phyloP scores from a whole-genome alignment of 1,284 basidiomycete genomes.

The Malassezia dermatis region DNA sequence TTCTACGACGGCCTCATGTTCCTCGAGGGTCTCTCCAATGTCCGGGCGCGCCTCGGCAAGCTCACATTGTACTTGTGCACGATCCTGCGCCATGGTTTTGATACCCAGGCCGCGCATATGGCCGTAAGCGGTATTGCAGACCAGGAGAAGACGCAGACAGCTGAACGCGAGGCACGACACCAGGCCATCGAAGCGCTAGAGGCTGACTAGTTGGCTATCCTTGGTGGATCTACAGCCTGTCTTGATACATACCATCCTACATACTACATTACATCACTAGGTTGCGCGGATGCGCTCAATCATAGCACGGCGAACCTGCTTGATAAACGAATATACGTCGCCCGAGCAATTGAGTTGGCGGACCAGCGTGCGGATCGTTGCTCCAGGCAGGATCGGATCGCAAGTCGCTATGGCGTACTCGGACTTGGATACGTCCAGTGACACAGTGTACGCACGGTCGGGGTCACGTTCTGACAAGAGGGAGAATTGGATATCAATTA shows the following conservation, averaged over 20 bases:
- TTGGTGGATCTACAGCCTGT: not conserved
- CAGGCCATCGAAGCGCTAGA: not conserved
- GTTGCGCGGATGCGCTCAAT: not conserved
- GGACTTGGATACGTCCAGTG: slow-evolving; percentile 7
- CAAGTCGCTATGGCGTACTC: slow-evolving; percentile 3
- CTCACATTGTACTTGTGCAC: slow-evolving; percentile 3
- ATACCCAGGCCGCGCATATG: slow-evolving; percentile 7
- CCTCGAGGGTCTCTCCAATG: slow-evolving; percentile 36
- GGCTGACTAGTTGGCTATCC: not conserved
- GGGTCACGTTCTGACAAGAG: slow-evolving; percentile 4
- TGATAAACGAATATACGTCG: slow-evolving; percentile 31
- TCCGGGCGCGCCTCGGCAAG: slow-evolving; percentile 8
- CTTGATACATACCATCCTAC: not conserved
- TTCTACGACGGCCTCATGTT: slow-evolving; percentile 41
- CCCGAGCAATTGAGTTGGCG: slow-evolving; percentile 25
- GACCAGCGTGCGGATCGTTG: slow-evolving; percentile 19
- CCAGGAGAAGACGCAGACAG: slow-evolving; percentile 4
- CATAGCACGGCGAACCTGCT: slow-evolving; percentile 6
- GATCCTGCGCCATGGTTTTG: slow-evolving; percentile 7
- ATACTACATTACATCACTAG: not conserved
- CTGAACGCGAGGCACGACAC: not conserved
- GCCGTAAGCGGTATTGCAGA: slow-evolving; percentile 13
- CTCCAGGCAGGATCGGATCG: slow-evolving; percentile 2
- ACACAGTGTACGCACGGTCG: slow-evolving; percentile 14
- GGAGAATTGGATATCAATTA: slow-evolving; percentile 3